A percentile compares a stretch with the other conserved stretches of the same genome.
Evolutionary conservation across 1,284 basidiomycete species (phyloP).

Genomic region (Puccinia triticina): DNA sequence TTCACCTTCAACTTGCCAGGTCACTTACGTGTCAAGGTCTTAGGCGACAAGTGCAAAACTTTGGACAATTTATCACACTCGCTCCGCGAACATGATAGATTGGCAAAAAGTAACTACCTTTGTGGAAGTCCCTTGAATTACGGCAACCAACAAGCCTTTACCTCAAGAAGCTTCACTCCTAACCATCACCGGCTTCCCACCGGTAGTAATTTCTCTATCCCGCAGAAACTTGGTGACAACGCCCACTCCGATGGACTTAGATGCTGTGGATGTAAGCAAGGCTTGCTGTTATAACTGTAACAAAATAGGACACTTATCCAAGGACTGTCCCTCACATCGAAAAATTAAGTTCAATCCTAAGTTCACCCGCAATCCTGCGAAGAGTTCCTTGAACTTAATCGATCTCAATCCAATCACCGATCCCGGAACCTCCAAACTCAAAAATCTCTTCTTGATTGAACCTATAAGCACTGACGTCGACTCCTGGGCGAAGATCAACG

Average conservation of each 20-base stretch:
- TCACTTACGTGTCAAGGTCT: neutral
- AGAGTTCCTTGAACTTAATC: neutral
- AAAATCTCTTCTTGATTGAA: neutral
- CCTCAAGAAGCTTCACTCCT: too few relatives aligned
- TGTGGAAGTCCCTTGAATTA: too few relatives aligned
- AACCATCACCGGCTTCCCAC: too few relatives aligned
- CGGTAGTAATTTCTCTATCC: too few relatives aligned
- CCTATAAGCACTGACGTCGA: too few relatives aligned
- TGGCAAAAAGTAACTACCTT: too few relatives aligned
- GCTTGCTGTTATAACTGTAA: conserved; percentile 11
- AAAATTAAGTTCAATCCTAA: neutral
- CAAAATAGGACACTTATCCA: conserved; percentile 20
- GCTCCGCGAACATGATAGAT: neutral
- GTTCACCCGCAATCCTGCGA: neutral
- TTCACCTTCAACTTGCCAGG: neutral
- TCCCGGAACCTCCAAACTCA: too few relatives aligned
- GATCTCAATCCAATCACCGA: too few relatives aligned
- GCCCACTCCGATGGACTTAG: neutral
- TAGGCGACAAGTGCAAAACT: neutral
- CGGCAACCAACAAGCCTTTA: too few relatives aligned
- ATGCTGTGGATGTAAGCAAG: neutral
- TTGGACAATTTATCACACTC: neutral
- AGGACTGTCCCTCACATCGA: neutral
- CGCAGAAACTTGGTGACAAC: too few relatives aligned
- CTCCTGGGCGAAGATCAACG: too few relatives aligned